Conservation (phyloP, 768 basidiomycete species). For the Naganishia vishniacii region DNA sequence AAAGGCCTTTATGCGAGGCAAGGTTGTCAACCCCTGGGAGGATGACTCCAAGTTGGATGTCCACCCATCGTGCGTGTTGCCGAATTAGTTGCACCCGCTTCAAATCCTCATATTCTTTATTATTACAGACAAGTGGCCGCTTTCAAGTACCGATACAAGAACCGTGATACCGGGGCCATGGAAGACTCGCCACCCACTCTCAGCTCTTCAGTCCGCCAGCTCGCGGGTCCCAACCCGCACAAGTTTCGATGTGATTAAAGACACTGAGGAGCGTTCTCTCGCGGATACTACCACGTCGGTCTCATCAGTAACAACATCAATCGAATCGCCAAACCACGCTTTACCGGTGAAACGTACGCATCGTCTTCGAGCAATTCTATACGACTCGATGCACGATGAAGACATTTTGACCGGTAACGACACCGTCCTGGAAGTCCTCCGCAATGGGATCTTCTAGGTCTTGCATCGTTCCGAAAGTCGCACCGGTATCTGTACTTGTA, state of each 20-base stretch:
- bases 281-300: background rate
- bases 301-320: background rate
- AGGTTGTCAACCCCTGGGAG: constrained; percentile 46
- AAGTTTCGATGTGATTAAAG: constrained; percentile 18
- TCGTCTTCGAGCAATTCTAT: constrained; percentile 6
- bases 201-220: constrained; percentile 28
- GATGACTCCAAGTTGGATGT: constrained; percentile 36
- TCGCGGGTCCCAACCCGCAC: constrained; percentile 3
- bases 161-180: constrained; percentile 37
- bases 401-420: constrained; percentile 14
- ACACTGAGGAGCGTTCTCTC: background rate
- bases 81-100: too few relatives aligned
- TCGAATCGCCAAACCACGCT: background rate
- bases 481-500: constrained; percentile 10
- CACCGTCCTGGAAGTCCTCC: background rate
- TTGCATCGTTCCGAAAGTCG: background rate
- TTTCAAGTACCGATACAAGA: constrained; percentile 47
- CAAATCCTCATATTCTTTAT: too few relatives aligned
- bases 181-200: constrained; percentile 42
- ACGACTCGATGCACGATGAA: constrained; percentile 17
- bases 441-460: constrained; percentile 2
- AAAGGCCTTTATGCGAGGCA: constrained; percentile 32
- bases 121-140: constrained; percentile 41
- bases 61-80: constrained; percentile 40
- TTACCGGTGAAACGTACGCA: background rate